Conservation (phyloP, 768 basidiomycete genomes). For the Calvatia gigantea region DNA sequence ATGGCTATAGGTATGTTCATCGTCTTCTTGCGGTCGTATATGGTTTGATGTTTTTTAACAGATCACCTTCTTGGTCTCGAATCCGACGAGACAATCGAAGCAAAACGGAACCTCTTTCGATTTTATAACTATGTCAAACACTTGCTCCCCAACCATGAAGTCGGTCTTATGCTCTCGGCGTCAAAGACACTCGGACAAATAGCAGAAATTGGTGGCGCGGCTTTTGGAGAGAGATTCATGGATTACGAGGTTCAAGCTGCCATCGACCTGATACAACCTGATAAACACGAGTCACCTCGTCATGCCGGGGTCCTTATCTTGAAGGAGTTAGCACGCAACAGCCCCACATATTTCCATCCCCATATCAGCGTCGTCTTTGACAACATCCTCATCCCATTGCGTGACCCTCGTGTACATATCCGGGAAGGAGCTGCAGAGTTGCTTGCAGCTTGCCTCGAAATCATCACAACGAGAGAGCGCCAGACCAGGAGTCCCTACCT, state of each 20-base stretch:
- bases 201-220: constrained; percentile 75
- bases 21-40: not conserved
- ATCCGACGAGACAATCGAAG: constrained; percentile 77
- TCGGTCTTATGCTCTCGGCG: constrained; percentile 91
- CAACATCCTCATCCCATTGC: constrained; percentile 86
- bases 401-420: constrained; percentile 87
- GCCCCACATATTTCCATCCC: constrained; percentile 81
- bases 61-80: constrained; percentile 78
- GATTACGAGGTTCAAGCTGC: constrained; percentile 85
- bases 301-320: constrained; percentile 94
- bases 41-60: constrained; percentile 17
- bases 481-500: constrained; percentile 65
- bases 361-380: constrained; percentile 88
- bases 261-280: constrained; percentile 74
- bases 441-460: constrained; percentile 89
- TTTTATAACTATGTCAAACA: constrained; percentile 93
- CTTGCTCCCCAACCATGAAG: constrained; percentile 85
- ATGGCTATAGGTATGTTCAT: constrained; percentile 73
- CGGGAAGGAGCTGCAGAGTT: constrained; percentile 92
- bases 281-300: constrained; percentile 78
- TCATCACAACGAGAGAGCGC: constrained; percentile 73
- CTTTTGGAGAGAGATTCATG: constrained; percentile 88
- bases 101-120: constrained; percentile 76
- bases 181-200: constrained; percentile 92
- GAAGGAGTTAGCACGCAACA: constrained; percentile 90